These are phyloP conservation scores for Golubevia pallescens DNA, from an alignment of 1,284 basidiomycete genomes.

Conservation along the genomic window DNA sequence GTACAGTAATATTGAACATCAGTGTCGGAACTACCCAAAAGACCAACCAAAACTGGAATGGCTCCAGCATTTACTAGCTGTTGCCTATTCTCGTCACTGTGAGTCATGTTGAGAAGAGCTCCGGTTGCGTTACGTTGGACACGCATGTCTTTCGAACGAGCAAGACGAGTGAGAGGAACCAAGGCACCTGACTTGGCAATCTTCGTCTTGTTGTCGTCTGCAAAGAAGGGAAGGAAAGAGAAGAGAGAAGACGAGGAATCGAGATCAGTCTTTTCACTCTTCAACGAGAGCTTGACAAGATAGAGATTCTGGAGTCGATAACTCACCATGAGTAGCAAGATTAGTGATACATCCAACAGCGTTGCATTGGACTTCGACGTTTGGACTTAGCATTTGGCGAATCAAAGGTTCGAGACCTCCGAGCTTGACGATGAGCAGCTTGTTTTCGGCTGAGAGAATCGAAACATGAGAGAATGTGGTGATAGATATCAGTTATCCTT, in stretches of 20 bases:
- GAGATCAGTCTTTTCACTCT: too few species aligned
- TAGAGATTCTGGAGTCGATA: not conserved
- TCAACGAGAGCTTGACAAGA: too few species aligned
- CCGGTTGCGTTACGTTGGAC: slow-evolving; percentile 99
- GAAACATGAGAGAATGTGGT: not conserved
- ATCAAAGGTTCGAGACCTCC: slow-evolving; percentile 97
- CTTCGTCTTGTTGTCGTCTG: slow-evolving; percentile 99
- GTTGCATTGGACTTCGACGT: slow-evolving; percentile 99
- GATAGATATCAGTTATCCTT: too few species aligned
- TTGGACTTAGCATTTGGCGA: slow-evolving; percentile 97
- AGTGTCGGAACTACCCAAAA: slow-evolving; percentile 95
- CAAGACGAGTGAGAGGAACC: slow-evolving; percentile 92
- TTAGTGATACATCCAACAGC: slow-evolving; percentile 99
- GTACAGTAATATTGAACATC: slow-evolving; percentile 99
- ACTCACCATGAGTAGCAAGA: slow-evolving; percentile 90
- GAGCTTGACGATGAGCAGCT: slow-evolving; percentile 95
- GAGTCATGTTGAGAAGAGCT: slow-evolving; percentile 98
- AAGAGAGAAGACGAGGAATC: too few species aligned
- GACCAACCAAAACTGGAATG: slow-evolving; percentile 92
- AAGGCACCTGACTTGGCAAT: slow-evolving; percentile 98
- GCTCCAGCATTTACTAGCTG: slow-evolving; percentile 98
- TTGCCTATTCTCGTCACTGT: slow-evolving; percentile 93
- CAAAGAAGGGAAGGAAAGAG: too few species aligned
- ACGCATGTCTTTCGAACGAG: slow-evolving; percentile 98
- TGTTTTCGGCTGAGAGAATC: slow-evolving; percentile 99